Evolutionary conservation across 2,329 filamentous ascomycete genomes (phyloP).

Genomic region (Hymenoscyphus linearis): DNA sequence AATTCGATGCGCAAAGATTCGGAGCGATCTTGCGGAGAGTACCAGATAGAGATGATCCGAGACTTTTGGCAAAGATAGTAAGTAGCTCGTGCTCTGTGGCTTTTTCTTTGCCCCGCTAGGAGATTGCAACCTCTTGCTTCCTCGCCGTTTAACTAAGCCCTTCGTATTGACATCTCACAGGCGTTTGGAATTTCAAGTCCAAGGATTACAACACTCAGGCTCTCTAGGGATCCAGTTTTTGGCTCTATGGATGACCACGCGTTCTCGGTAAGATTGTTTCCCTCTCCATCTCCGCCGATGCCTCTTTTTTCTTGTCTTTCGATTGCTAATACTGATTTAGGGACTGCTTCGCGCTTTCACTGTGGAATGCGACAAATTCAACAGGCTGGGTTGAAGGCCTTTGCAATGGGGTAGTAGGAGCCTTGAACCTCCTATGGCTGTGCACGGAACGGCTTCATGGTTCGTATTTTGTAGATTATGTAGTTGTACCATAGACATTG

Average conservation of each 20-base stretch:
- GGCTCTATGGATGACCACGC: slow-evolving; percentile 50
- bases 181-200: slow-evolving; percentile 58
- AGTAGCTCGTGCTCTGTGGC: background rate
- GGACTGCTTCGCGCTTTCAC: background rate
- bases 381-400: background rate
- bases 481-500: too few relatives aligned
- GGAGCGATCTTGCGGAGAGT: slow-evolving; percentile 39
- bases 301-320: background rate
- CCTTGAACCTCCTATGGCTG: background rate
- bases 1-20: slow-evolving; percentile 38
- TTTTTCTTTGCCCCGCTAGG: background rate
- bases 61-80: slow-evolving; percentile 51
- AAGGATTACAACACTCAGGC: slow-evolving; percentile 42
- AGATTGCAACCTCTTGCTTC: too few relatives aligned
- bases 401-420: background rate
- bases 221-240: slow-evolving; percentile 43
- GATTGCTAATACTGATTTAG: background rate
- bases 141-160: too few relatives aligned
- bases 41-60: slow-evolving; percentile 48
- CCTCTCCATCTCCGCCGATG: background rate
- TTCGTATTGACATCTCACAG: background rate
- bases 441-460: too few relatives aligned
- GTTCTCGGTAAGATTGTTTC: slow-evolving; percentile 39
- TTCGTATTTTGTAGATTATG: background rate
- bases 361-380: background rate